Conservation (phyloP, 495 filamentous ascomycete genomes). For the Talaromyces wortmannii region DNA sequence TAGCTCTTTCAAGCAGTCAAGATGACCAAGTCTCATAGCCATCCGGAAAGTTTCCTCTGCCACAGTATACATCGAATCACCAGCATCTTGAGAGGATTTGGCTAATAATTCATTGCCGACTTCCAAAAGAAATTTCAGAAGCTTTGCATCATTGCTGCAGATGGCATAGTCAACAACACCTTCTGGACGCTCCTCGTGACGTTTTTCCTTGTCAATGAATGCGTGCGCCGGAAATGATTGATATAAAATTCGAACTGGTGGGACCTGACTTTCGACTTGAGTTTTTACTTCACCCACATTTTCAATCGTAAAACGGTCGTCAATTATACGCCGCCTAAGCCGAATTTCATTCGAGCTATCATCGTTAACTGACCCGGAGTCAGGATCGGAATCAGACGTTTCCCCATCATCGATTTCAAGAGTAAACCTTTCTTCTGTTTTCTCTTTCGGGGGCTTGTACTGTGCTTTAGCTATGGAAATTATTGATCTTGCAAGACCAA, state of each 20-base stretch:
- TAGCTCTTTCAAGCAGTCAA: conserved; percentile 37
- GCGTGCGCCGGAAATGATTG: conserved; percentile 18
- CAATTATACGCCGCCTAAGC: conserved; percentile 36
- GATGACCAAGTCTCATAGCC: conserved; percentile 37
- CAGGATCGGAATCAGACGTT: conserved; percentile 21
- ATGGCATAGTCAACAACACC: conserved; percentile 20
- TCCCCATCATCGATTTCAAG: conserved; percentile 17
- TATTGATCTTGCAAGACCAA: conserved; percentile 52
- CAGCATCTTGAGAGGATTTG: conserved; percentile 11
- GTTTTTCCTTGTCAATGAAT: conserved; percentile 26
- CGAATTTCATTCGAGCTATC: conserved; percentile 32
- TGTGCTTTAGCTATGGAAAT: conserved; percentile 61
- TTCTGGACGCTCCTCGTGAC: conserved; percentile 7
- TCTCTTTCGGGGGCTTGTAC: conserved; percentile 39
- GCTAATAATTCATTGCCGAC: conserved; percentile 20
- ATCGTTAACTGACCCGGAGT: conserved; percentile 22
- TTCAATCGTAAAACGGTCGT: conserved; percentile 62
- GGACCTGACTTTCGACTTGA: conserved; percentile 51
- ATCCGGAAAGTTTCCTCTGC: conserved; percentile 15
- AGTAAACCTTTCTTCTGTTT: conserved; percentile 35
- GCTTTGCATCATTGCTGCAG: conserved; percentile 22
- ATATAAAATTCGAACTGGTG: conserved; percentile 39
- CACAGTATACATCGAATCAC: conserved; percentile 14
- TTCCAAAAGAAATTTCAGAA: conserved; percentile 41
- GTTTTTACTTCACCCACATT: conserved; percentile 58